Evolutionary conservation across 371 early-diverging fungal genomes (phyloP).

Genomic region (Gilbertella persicaria): DNA sequence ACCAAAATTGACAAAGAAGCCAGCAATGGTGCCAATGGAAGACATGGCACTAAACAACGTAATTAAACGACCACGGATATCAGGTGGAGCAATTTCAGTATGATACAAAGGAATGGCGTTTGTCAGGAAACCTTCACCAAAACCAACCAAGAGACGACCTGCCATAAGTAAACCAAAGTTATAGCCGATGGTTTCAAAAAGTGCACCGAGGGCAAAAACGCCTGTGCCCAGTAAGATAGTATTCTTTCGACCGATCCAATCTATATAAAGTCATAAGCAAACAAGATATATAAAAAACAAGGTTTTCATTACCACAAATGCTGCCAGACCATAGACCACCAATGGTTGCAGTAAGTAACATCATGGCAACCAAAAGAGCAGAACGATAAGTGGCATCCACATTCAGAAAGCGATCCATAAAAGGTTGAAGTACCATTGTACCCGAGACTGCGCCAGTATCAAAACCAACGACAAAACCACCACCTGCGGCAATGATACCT

Average conservation of each 20-base stretch:
- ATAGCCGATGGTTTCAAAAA: conserved; percentile 46
- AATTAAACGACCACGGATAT: conserved; percentile 55
- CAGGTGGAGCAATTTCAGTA: conserved; percentile 75
- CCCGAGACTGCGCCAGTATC: conserved; percentile 23
- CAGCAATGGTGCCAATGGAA: conserved; percentile 43
- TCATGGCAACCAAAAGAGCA: conserved; percentile 38
- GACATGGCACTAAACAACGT: conserved; percentile 41
- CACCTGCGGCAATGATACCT: conserved; percentile 22
- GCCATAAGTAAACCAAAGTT: conserved; percentile 44
- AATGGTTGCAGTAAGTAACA: conserved; percentile 48
- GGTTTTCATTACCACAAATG: conserved; percentile 36
- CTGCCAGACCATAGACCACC: conserved; percentile 44
- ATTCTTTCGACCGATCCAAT: conserved; percentile 43
- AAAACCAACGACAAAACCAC: conserved; percentile 24
- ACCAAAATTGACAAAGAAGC: conserved; percentile 53
- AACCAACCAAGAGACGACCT: conserved; percentile 44
- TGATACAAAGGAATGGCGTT: conserved; percentile 46
- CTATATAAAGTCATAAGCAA: conserved; percentile 18
- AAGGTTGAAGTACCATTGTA: conserved; percentile 22
- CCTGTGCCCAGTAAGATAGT: conserved; percentile 38
- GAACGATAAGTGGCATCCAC: conserved; percentile 47
- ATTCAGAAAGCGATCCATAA: conserved; percentile 20
- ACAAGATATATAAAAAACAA: not conserved
- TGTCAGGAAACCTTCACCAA: conserved; percentile 48
- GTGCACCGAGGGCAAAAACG: conserved; percentile 42